phyloP scores from a whole-genome alignment of 108 stramenopile species.

The Seminavis robusta region DNA sequence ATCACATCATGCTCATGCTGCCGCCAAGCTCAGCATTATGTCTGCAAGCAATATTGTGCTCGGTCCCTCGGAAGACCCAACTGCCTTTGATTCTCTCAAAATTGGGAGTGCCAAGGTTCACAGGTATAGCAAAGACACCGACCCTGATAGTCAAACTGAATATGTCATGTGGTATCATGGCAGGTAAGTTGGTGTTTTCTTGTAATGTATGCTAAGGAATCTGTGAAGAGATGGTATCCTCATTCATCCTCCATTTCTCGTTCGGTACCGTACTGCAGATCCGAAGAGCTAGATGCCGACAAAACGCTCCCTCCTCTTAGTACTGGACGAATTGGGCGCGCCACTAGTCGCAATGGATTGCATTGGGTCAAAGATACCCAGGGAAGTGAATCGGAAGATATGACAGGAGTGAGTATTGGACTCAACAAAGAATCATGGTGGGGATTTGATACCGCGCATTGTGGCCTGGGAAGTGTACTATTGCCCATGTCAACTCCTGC shows the following conservation, averaged over 20 bases:
- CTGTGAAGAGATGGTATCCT: too few species aligned
- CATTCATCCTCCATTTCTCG: too few species aligned
- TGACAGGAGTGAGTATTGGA: conserved; percentile 64
- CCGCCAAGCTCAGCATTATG: too few species aligned
- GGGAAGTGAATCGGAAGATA: conserved; percentile 56
- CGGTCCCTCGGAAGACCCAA: conserved; percentile 35
- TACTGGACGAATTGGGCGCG: conserved; percentile 79
- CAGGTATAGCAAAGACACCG: conserved; percentile 48
- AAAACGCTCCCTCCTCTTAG: conserved; percentile 61
- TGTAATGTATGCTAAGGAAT: too few species aligned
- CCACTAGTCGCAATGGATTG: conserved; percentile 68
- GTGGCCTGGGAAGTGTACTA: conserved; percentile 85
- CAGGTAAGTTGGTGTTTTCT: conserved; percentile 27
- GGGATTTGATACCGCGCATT: conserved; percentile 89
- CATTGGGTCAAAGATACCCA: conserved; percentile 57
- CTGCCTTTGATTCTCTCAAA: conserved; percentile 65
- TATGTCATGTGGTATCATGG: conserved; percentile 92
- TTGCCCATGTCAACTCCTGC: conserved; percentile 82
- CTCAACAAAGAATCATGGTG: conserved; percentile 90
- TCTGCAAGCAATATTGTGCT: conserved; percentile 51
- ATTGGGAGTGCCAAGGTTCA: conserved; percentile 76
- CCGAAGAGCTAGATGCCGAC: conserved; percentile 28
- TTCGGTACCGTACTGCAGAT: too few species aligned
- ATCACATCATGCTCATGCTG: too few species aligned
- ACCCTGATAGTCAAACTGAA: conserved; percentile 32